Percentiles rank a stretch among this genome's conserved stretches.
Evolutionary conservation across 352 stramenopile genomes (phyloP).

Genomic region (Phytophthora sp.): DNA sequence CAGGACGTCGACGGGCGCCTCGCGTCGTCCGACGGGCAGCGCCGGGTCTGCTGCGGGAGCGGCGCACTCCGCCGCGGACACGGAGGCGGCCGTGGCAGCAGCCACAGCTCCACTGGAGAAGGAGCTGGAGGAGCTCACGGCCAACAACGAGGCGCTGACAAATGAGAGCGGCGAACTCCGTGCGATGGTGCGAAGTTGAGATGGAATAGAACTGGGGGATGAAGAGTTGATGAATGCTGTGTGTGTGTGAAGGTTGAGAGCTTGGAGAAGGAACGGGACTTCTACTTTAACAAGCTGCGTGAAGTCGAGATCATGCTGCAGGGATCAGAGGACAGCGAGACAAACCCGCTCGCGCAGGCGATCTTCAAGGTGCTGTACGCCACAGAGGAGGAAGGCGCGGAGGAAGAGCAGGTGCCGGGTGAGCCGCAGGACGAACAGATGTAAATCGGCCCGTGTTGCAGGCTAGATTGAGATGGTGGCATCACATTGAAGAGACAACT

Average conservation of each 20-base stretch:
- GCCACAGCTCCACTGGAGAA: slow-evolving; percentile 62
- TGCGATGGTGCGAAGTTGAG: slow-evolving; percentile 55
- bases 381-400: slow-evolving; percentile 62
- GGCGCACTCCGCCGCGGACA: slow-evolving; percentile 16
- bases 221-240: slow-evolving; percentile 5
- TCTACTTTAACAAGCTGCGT: slow-evolving; percentile 99
- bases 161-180: slow-evolving; percentile 83
- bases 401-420: slow-evolving; percentile 44
- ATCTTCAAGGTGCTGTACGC: slow-evolving; percentile 90
- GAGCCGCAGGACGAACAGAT: slow-evolving; percentile 67
- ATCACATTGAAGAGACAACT: no score
- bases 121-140: slow-evolving; percentile 77
- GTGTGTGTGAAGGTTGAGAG: slow-evolving; percentile 70
- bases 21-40: slow-evolving; percentile 42
- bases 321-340: slow-evolving; percentile 58
- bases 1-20: slow-evolving; percentile 29
- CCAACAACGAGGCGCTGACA: slow-evolving; percentile 69
- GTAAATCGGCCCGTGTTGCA: slow-evolving; percentile 21
- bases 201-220: neutral
- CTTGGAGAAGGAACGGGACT: slow-evolving; percentile 96
- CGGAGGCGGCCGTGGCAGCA: slow-evolving; percentile 34
- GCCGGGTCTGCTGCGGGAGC: slow-evolving; percentile 20
- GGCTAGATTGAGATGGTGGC: no score
- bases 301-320: slow-evolving; percentile 97
- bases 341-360: slow-evolving; percentile 62